Conservation (phyloP, 371 early-diverging fungal species). For the Actinomortierella wolfii region DNA sequence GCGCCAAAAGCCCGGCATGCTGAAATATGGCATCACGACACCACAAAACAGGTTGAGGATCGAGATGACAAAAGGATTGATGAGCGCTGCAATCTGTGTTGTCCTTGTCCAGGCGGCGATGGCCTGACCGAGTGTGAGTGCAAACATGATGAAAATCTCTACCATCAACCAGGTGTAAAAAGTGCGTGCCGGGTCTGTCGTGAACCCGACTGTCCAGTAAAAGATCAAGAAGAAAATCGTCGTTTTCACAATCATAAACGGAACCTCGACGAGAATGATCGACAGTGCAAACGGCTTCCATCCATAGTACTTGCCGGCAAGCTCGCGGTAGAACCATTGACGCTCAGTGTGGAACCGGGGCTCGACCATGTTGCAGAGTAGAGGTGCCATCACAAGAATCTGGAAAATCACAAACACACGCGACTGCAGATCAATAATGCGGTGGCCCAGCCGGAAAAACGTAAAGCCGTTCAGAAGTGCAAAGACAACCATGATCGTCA, state of each 20-base stretch:
- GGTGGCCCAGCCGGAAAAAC: conserved; percentile 52
- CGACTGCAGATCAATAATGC: conserved; percentile 64
- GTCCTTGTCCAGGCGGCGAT: conserved; percentile 64
- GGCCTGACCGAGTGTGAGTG: conserved; percentile 69
- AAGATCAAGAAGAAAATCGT: conserved; percentile 59
- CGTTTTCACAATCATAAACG: conserved; percentile 55
- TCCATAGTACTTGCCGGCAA: conserved; percentile 66
- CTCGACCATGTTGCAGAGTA: conserved; percentile 67
- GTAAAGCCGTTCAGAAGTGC: conserved; percentile 56
- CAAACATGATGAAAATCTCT: conserved; percentile 61
- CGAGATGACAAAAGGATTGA: conserved; percentile 69
- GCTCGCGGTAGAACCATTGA: conserved; percentile 65
- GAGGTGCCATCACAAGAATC: conserved; percentile 60
- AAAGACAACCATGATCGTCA: conserved; percentile 46
- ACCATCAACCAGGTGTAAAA: conserved; percentile 64
- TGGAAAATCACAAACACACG: conserved; percentile 70
- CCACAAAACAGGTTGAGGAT: conserved; percentile 71
- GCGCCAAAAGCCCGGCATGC: conserved; percentile 74
- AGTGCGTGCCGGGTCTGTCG: conserved; percentile 51
- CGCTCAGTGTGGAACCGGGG: conserved; percentile 72
- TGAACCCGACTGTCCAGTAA: conserved; percentile 67
- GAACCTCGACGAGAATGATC: conserved; percentile 58
- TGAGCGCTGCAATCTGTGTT: conserved; percentile 57
- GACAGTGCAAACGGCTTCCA: conserved; percentile 63
- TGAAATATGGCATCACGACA: conserved; percentile 59